Evolutionary conservation across 179 eudicot genomes (phyloP).

Genomic region (Vitellaria paradoxa): DNA sequence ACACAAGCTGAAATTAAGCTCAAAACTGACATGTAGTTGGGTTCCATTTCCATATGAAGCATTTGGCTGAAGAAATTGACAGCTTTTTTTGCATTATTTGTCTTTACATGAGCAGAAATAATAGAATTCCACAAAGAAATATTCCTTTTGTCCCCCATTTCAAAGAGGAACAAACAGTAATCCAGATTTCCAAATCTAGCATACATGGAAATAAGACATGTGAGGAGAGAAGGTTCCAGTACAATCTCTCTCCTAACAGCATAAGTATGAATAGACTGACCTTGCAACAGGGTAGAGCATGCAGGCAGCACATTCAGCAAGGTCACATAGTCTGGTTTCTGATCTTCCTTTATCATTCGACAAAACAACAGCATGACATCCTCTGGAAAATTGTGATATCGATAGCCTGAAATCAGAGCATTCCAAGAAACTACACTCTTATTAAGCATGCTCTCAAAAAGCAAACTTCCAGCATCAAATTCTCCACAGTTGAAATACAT

Average conservation of each 20-base stretch:
- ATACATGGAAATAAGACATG: conserved; percentile 66
- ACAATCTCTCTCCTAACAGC: conserved; percentile 34
- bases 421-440: conserved; percentile 69
- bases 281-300: conserved; percentile 43
- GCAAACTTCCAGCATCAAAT: conserved; percentile 31
- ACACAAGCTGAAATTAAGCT: conserved; percentile 47
- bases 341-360: conserved; percentile 39
- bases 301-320: conserved; percentile 51
- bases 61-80: conserved; percentile 36
- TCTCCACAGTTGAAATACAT: conserved; percentile 59
- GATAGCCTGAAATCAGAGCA: conserved; percentile 56
- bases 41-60: conserved; percentile 31
- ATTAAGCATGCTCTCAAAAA: conserved; percentile 41
- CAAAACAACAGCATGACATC: conserved; percentile 35
- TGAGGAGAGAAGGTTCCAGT: conserved; percentile 45
- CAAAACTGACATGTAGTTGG: conserved; percentile 53
- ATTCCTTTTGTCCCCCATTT: conserved; percentile 36
- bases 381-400: conserved; percentile 26
- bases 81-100: conserved; percentile 29
- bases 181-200: conserved; percentile 39
- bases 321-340: conserved; percentile 59
- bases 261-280: conserved; percentile 58
- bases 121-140: conserved; percentile 65
- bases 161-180: conserved; percentile 48
- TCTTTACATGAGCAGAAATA: conserved; percentile 44